These are phyloP conservation scores for Eucalyptus sp. DNA, from an alignment of 345 rosid genomes.

Conservation along the genomic window DNA sequence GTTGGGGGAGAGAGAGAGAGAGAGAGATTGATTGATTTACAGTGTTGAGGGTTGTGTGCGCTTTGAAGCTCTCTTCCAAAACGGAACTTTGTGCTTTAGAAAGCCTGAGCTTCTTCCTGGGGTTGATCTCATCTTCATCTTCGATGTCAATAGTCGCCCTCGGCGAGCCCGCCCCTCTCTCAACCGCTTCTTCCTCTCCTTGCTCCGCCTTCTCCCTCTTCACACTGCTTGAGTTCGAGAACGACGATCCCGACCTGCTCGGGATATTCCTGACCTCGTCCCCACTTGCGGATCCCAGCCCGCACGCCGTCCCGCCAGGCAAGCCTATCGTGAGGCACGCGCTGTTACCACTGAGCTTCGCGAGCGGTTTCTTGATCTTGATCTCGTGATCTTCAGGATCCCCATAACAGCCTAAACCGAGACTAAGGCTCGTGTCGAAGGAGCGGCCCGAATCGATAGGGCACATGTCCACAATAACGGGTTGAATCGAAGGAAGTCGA, in stretches of 20 bases:
- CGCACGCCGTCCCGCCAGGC: neutral
- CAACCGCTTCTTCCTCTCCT: neutral
- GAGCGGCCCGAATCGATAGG: neutral
- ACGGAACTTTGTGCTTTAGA: neutral
- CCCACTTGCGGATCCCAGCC: neutral
- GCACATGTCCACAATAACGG: neutral
- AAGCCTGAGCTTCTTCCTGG: conserved; percentile 8
- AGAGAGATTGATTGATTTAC: neutral
- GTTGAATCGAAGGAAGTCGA: neutral
- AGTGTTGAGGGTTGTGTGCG: conserved; percentile 1
- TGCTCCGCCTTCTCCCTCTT: neutral
- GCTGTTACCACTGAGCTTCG: neutral
- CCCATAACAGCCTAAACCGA: neutral
- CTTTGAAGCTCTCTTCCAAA: neutral
- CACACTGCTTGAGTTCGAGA: neutral
- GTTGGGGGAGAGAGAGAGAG: neutral
- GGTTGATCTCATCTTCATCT: neutral
- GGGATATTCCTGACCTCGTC: neutral
- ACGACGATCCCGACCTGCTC: neutral
- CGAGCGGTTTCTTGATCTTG: neutral
- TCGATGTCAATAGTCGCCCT: neutral
- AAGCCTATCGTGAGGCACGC: neutral
- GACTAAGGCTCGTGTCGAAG: neutral
- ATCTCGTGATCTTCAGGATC: neutral
- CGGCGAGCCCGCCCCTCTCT: neutral